Percentiles rank a stretch among this genome's conserved stretches.
These are phyloP conservation scores for Amanita subjunquillea DNA, from an alignment of 768 basidiomycete genomes.

Conservation along the genomic window DNA sequence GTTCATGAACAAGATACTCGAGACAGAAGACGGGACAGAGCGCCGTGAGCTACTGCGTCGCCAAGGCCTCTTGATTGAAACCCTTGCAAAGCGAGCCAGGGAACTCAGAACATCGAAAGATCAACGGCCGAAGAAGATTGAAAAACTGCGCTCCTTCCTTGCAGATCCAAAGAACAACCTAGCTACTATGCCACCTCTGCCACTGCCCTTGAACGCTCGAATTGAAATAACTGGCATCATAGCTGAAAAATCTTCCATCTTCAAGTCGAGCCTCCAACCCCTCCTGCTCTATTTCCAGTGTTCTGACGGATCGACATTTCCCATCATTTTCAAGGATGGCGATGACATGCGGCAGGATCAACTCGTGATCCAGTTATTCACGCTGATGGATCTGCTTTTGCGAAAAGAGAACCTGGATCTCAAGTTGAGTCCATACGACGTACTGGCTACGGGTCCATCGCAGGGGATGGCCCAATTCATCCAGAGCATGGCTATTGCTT, in stretches of 20 bases:
- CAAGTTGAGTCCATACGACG: constrained; percentile 84
- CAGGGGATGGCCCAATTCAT: constrained; percentile 98
- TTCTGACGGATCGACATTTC: constrained; percentile 75
- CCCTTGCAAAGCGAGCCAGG: constrained; percentile 74
- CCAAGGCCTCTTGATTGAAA: constrained; percentile 84
- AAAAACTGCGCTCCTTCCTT: constrained; percentile 80
- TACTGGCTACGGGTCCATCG: constrained; percentile 81
- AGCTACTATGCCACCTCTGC: constrained; percentile 67
- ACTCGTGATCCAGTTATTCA: constrained; percentile 96
- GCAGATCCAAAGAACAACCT: constrained; percentile 81
- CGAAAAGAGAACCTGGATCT: constrained; percentile 94
- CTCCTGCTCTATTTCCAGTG: constrained; percentile 87
- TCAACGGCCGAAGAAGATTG: constrained; percentile 93
- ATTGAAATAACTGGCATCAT: constrained; percentile 80
- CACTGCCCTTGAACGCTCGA: constrained; percentile 86
- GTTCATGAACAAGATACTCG: constrained; percentile 80
- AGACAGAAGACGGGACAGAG: constrained; percentile 72
- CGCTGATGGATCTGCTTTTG: constrained; percentile 90
- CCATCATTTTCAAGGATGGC: constrained; percentile 97
- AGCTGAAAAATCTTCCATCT: constrained; percentile 87
- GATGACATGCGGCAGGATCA: constrained; percentile 99
- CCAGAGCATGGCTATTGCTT: constrained; percentile 90
- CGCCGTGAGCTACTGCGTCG: constrained; percentile 84
- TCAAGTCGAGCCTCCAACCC: constrained; percentile 95
- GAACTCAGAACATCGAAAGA: constrained; percentile 89